Evolutionary conservation across 345 rosid species (phyloP).

Genomic region (Dipteronia dyeriana): DNA sequence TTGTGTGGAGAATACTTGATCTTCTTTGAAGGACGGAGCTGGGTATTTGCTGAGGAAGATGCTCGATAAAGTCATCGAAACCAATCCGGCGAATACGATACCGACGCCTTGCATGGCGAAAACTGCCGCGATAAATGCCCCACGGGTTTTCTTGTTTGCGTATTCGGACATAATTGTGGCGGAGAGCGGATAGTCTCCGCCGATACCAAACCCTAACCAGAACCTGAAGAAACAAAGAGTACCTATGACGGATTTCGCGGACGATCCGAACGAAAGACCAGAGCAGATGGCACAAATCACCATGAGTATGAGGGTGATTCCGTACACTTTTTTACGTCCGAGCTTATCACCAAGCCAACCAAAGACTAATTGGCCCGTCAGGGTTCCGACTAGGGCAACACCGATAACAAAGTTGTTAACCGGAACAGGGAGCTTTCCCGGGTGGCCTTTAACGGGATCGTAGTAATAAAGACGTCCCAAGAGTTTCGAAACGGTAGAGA

Average conservation of each 20-base stretch:
- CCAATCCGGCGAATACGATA: conserved; percentile 51
- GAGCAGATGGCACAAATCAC: conserved; percentile 58
- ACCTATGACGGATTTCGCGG: conserved; percentile 40
- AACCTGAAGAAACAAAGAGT: conserved; percentile 72
- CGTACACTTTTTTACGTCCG: conserved; percentile 60
- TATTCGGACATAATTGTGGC: conserved; percentile 79
- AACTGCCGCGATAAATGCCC: conserved; percentile 60
- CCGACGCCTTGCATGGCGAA: conserved; percentile 71
- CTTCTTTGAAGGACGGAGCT: background rate
- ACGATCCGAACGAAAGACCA: conserved; percentile 56
- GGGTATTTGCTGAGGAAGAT: conserved; percentile 22
- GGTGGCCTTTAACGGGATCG: conserved; percentile 28
- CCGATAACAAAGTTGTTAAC: conserved; percentile 53
- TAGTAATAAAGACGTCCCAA: conserved; percentile 71
- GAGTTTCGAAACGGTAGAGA: conserved; percentile 58
- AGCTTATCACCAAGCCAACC: conserved; percentile 76
- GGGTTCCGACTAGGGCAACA: conserved; percentile 60
- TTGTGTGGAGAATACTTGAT: conserved; percentile 41
- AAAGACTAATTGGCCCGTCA: conserved; percentile 57
- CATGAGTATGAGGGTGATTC: conserved; percentile 60
- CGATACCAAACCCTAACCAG: conserved; percentile 79
- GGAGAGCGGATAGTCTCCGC: conserved; percentile 85
- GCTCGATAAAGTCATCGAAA: conserved; percentile 41
- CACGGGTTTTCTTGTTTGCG: conserved; percentile 56
- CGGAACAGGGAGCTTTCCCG: conserved; percentile 40